Base-by-base conservation (phyloP, 2,329 filamentous ascomycete genomes). In the Eutypa lata region DNA sequence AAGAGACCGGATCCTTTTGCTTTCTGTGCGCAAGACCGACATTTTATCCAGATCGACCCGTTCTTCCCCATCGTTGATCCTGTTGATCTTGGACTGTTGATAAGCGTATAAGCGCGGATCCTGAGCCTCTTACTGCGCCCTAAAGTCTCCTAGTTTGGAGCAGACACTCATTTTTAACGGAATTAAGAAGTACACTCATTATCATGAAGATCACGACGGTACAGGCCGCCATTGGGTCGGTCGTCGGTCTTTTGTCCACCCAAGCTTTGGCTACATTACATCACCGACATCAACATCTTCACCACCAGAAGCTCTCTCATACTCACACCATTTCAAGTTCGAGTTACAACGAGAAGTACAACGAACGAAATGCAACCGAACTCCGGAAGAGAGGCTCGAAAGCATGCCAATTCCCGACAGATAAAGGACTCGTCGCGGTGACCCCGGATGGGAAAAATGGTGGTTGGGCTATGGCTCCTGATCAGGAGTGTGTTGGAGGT, bases 401-500 rank as follows among this genome's bases (percentile, higher is more conserved):
- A 48, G 71, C 76, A 52, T 92, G 89, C 71, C 64, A 76, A 51
- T 88, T 92, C 62, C 89, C 89, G 11, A 73, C 76, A 33, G 77
- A 88, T 64, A 78, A 81, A 28, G 86, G 87, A 50, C 72, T 92
- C 64, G 81, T 91, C 44, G 69, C 82, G 14, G 78, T 93, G 49
- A 89, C 87, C 10, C 87, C 87, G 4, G 74, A 74, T 49, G 67
- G 69, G 43, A 66, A 73, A 67, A 93, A 93, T 72, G 86, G 77
- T 48, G 89, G 89, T 56, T 93, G 89, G 85, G 89, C 89, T 42
- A 85, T 92, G 82, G 88, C 86, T 63, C 88, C 89, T 3, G 85
- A 92, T 68, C 81, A 88, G 66, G 68, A 80, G 50, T 92, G 89
- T 69, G 76, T 74, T 53, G 79, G 83, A 4, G 87, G 84, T 53